Percentiles rank a stretch among this genome's conserved stretches.
phyloP scores from a whole-genome alignment of 202 grass and related monocot genomes.

The Schoenoplectus triqueter region DNA sequence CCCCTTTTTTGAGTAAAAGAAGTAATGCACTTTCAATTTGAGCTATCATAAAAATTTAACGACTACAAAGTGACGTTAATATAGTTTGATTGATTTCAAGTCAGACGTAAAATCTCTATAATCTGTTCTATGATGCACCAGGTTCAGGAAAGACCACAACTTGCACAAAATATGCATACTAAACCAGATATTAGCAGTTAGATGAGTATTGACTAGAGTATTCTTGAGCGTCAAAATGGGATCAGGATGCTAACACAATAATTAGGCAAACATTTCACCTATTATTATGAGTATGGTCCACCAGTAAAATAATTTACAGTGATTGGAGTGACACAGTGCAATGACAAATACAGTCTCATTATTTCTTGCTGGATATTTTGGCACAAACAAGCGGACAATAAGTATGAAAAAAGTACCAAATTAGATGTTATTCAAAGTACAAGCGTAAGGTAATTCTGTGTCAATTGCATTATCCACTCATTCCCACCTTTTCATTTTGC shows the following conservation, averaged over 20 bases:
- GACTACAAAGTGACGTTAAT: not conserved
- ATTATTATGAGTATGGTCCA: not conserved
- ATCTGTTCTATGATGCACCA: slow-evolving; percentile 30
- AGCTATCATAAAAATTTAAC: not conserved
- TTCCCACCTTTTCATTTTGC: not conserved
- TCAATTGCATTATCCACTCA: slow-evolving; percentile 14
- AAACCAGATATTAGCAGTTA: not conserved
- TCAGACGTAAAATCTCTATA: not conserved
- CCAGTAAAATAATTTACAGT: slow-evolving; percentile 7
- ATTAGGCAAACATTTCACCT: not conserved
- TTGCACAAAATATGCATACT: slow-evolving; percentile 50
- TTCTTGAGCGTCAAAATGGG: not conserved
- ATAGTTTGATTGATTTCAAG: not conserved
- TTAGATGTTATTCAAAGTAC: not conserved
- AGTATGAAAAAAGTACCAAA: not conserved
- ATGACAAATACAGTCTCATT: not conserved
- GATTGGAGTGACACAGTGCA: slow-evolving; percentile 5
- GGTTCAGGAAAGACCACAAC: slow-evolving; percentile 94
- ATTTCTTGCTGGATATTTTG: not conserved
- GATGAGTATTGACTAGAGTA: slow-evolving; percentile 2
- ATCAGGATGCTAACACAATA: not conserved
- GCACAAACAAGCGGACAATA: not conserved
- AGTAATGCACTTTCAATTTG: not conserved
- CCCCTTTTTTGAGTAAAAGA: not conserved
- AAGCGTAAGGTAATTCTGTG: not conserved